Percentiles rank a stretch among this genome's conserved stretches.
Evolutionary conservation across 2,329 filamentous ascomycete species (phyloP).

Genomic region (Lecanicillium sp.): DNA sequence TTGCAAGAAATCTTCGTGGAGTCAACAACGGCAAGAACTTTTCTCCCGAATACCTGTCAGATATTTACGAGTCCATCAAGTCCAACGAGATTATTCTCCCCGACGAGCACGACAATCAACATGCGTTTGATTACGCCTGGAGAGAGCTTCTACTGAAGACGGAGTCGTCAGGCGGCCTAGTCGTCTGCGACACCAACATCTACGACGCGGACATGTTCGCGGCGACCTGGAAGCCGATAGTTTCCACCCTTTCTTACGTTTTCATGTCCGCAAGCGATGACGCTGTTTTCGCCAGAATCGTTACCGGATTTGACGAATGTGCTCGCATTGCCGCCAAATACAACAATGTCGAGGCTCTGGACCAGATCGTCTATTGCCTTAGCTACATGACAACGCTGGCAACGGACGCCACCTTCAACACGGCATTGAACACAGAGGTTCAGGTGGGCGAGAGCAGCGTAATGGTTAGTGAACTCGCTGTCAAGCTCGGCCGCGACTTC

Average conservation of each 20-base stretch:
- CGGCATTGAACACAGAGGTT: conserved; percentile 87
- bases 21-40: conserved; percentile 86
- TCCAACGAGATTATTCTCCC: conserved; percentile 92
- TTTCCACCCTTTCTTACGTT: conserved; percentile 93
- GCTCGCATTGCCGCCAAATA: conserved; percentile 87
- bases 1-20: conserved; percentile 82
- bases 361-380: conserved; percentile 86
- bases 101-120: conserved; percentile 93
- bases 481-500: conserved; percentile 90
- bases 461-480: conserved; percentile 97
- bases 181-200: conserved; percentile 82
- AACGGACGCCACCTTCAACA: conserved; percentile 70
- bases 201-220: conserved; percentile 98
- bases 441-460: conserved; percentile 87
- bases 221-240: conserved; percentile 89
- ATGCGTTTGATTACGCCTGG: conserved; percentile 97
- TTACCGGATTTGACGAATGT: conserved; percentile 93
- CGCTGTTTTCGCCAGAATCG: conserved; percentile 85
- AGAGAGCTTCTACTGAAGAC: conserved; percentile 87
- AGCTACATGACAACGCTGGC: conserved; percentile 86
- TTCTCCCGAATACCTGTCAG: conserved; percentile 71
- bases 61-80: conserved; percentile 87
- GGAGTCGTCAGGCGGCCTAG: conserved; percentile 64
- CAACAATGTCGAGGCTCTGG: conserved; percentile 75
- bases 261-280: conserved; percentile 99